Evolutionary conservation across 768 basidiomycete genomes (phyloP), one percentile per base, ranked within the genome.

Genomic region (Phaeotremella fagi): DNA sequence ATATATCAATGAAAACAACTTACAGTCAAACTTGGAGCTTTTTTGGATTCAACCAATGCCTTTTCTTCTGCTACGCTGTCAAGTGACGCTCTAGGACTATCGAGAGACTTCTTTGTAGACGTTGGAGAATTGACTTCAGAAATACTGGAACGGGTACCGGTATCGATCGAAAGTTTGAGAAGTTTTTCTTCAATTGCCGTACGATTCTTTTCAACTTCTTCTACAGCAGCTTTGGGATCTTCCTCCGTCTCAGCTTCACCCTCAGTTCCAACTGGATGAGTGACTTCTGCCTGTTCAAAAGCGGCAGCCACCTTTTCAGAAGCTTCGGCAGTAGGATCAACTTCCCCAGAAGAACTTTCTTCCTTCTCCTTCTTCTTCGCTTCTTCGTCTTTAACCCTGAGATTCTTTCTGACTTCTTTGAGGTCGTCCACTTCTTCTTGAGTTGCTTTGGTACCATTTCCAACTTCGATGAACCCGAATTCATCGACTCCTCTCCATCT

Each of bases 401-500:
- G 52, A 41, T 47, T 55, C 48, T 52, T 51, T 54, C 50, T 69
- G 15, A 52, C 62, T 48, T 64, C 63, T 22, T 61, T 53, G 52
- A 69, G 38, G 38, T 70, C 68, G 9, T 70, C 61, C 2, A 71
- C 48, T 43, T 71, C 64, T 50, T 67, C 64, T 33, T 52, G 45
- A 1, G 60, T 71, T 16, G 54, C 55, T 29, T 48, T 58, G 12
- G 66, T 64, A 27, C 73, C 75, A 16, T 63, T 62, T 5, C 71
- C 70, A 33, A 78, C 59, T 51, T 78, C 72, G 41, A 75, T 63
- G 54, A 77, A 77, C 38, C 75, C 70, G 57, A 77, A 77, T 44
- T 75, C 71, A 24, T 71, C 72, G 2, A 77, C 76, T 16, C 76
- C 76, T 43, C 60, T 75, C 76, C 76, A 76, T 37, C 76, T 52